Evolutionary conservation across 2,329 filamentous ascomycete species (phyloP), one percentile per base, ranked within the genome.

Genomic region (Exophiala bonariae): DNA sequence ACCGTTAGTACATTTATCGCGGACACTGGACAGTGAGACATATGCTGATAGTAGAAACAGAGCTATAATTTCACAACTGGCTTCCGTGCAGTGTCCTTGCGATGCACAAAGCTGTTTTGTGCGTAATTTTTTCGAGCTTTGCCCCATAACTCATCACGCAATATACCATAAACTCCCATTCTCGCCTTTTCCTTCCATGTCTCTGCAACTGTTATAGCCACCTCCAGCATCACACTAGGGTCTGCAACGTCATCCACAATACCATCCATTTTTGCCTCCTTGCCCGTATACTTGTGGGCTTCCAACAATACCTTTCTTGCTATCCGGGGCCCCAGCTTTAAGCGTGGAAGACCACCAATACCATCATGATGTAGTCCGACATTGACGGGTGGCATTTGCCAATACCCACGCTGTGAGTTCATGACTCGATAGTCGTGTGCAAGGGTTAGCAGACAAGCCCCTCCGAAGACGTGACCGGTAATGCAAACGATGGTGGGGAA

Each of bases 221-320:
- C 66, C 18, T 71, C 65, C 7, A 76, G 55, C 73, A 80, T 78
- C 47, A 65, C 52, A 32, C 68, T 71, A 5, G 75, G 75, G 41
- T 68, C 63, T 3, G 72, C 75, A 48, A 78, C 59, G 26, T 66
- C 68, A 62, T 80, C 76, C 4, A 80, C 76, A 45, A 80, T 74
- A 0, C 76, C 76, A 57, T 79, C 77, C 41, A 65, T 59, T 4
- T 75, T 47, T 3, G 77, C 77, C 49, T 78, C 67, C 49, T 71
- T 66, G 0, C 73, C 76, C 1, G 77, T 80, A 73, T 73, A 80
- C 28, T 62, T 66, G 47, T 80, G 73, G 10, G 76, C 77, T 56
- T 80, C 76, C 2, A 79, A 64, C 14, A 79, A 59, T 73, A 80
- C 78, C 57, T 76, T 77, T 3, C 75, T 63, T n/a, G 76, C 75